A percentile compares a stretch with the other conserved stretches of the same genome.
These are phyloP conservation scores for Aquilaria malaccensis DNA, from an alignment of 345 rosid species.

Conservation along the genomic window DNA sequence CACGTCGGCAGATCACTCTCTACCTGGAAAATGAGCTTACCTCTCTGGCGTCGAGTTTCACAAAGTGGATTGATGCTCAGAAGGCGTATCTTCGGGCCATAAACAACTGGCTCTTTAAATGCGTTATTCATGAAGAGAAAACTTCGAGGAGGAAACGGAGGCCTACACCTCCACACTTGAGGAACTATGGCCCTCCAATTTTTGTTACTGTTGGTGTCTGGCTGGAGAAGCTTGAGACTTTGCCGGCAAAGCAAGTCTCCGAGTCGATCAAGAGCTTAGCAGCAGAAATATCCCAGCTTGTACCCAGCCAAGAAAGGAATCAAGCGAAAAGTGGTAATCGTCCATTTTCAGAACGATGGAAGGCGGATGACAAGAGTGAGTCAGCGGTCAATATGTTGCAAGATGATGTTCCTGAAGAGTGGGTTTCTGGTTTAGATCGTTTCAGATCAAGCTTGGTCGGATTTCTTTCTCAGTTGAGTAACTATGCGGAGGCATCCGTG, in stretches of 20 bases:
- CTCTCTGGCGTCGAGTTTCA: constrained; percentile 52
- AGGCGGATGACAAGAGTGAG: constrained; percentile 30
- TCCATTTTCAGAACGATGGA: constrained; percentile 18
- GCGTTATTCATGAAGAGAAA: constrained; percentile 32
- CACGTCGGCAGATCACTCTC: constrained; percentile 52
- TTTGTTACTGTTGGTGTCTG: constrained; percentile 66
- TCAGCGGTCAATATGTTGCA: constrained; percentile 29
- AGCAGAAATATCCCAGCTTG: constrained; percentile 48
- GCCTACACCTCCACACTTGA: constrained; percentile 16
- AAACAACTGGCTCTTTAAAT: constrained; percentile 66
- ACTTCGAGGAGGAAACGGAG: constrained; percentile 28
- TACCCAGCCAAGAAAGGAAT: constrained; percentile 75
- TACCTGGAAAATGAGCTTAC: constrained; percentile 64
- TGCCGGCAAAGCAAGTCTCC: constrained; percentile 53
- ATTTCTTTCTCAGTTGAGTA: constrained; percentile 45
- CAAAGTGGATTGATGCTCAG: constrained; percentile 74
- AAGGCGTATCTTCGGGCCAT: constrained; percentile 57
- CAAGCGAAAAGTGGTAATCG: constrained; percentile 33
- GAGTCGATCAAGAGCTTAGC: constrained; percentile 58
- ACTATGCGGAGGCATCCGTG: constrained; percentile 49
- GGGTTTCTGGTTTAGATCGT: constrained; percentile 41
- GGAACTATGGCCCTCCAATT: constrained; percentile 60
- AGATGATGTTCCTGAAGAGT: constrained; percentile 53
- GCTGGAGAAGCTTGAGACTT: constrained; percentile 45
- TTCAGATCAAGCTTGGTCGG: constrained; percentile 49